Evolutionary conservation across 495 filamentous ascomycete species (phyloP), one percentile per base, ranked within the genome.

Genomic region (Trichoderma reesei): DNA sequence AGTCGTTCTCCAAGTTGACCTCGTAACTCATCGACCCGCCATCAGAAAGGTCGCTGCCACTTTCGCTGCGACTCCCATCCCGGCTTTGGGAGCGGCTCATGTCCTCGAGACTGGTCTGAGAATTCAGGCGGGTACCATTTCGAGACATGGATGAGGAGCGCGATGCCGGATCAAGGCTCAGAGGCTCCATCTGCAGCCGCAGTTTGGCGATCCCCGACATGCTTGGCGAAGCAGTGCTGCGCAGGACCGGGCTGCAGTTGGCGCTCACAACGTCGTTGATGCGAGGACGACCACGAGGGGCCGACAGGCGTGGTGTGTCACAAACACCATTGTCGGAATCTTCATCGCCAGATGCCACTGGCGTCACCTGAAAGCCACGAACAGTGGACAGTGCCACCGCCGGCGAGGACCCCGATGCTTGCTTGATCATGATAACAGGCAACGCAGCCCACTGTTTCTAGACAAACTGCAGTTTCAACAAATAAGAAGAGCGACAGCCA

Each of bases 1-100:
- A 98, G 73, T 96, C 94, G 64, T 91, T 74, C 63, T 96, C 90
- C 41, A 98, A 78, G 48, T 87, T 85, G 63, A 98, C 85, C 75
- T 97, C 92, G 69, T 98, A 98, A 68, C 86, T 89, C n/a, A 75
- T 79, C 34, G 75, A 78, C 20, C 75, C 75, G 37, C 62, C 69
- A 42, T 78, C 73, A 2, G 78, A 82, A 0, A 65, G 65, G 14
- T 72, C 76, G 59, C 77, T 78, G 34, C 66, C 70, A n/a, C 51
- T 64, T 59, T 65, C 68, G 65, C 72, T 73, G 44, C 65, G 63
- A 54, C 54, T 69, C 46, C 71, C 71, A 11, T 69, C 66, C 51
- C 68, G 71, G 64, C 68, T 71, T 20, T 71, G 70, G n/a, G 63
- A 42, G 54, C 71, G 69, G 67, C 72, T 73, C 59, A 66, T 73